A percentile compares a stretch with the other conserved stretches of the same genome.
Conservation (phyloP, 441 rosid genomes). For the Rhodomyrtus psidioides region DNA sequence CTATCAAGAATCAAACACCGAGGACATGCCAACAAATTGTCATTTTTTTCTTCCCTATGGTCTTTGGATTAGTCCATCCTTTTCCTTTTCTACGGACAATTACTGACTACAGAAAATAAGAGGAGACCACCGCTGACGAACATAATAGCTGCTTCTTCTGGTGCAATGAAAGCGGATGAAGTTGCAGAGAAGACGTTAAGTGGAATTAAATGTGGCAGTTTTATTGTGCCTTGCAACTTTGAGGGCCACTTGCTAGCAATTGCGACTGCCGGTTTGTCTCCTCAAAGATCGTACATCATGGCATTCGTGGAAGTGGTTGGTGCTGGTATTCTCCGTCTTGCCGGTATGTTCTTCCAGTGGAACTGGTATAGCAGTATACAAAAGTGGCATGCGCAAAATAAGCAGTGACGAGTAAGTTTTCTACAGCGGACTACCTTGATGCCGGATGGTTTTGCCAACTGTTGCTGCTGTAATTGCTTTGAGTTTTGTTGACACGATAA, state of each 20-base stretch:
- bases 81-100: neutral
- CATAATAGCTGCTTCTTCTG: slow-evolving; percentile 58
- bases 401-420: slow-evolving; percentile 20
- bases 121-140: slow-evolving; percentile 56
- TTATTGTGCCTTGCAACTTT: slow-evolving; percentile 63
- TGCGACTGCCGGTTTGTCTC: slow-evolving; percentile 75
- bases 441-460: neutral
- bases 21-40: neutral
- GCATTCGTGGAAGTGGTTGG: slow-evolving; percentile 73
- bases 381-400: slow-evolving; percentile 45
- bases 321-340: slow-evolving; percentile 39
- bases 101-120: slow-evolving; percentile 48
- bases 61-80: neutral
- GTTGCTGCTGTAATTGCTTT: neutral
- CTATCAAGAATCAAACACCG: neutral
- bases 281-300: slow-evolving; percentile 69
- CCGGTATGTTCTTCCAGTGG: slow-evolving; percentile 69
- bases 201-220: slow-evolving; percentile 70
- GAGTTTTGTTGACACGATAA: neutral
- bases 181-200: slow-evolving; percentile 70
- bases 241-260: slow-evolving; percentile 61
- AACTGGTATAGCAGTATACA: slow-evolving; percentile 67
- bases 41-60: neutral
- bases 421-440: neutral
- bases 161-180: slow-evolving; percentile 71